phyloP scores from a whole-genome alignment of 768 basidiomycete species.

The Tulasnella sp. region DNA sequence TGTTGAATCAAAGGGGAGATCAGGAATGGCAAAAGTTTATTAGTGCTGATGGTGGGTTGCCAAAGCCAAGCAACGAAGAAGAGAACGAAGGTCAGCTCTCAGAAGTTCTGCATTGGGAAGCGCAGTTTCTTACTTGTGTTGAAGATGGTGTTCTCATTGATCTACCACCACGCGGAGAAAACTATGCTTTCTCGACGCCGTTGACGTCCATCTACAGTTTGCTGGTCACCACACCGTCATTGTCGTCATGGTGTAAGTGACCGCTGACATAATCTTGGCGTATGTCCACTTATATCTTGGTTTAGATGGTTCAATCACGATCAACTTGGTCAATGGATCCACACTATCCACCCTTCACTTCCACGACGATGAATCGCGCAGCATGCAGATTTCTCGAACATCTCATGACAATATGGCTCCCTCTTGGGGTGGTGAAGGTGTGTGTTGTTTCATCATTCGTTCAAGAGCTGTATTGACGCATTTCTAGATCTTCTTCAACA shows the following conservation, averaged over 20 bases:
- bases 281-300: conserved; percentile 22
- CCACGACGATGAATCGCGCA: conserved; percentile 91
- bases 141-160: conserved; percentile 77
- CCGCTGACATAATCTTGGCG: conserved; percentile 17
- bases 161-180: conserved; percentile 72
- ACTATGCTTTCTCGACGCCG: conserved; percentile 92
- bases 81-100: conserved; percentile 53
- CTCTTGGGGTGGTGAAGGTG: conserved; percentile 17
- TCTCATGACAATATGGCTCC: conserved; percentile 14
- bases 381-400: conserved; percentile 24
- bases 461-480: neutral
- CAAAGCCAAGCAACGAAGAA: conserved; percentile 31
- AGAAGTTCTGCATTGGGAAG: conserved; percentile 15
- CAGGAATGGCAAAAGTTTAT: conserved; percentile 86
- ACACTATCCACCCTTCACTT: conserved; percentile 86
- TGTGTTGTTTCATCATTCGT: neutral
- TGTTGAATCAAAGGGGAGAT: conserved; percentile 69
- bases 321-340: conserved; percentile 76
- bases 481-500: conserved; percentile 52
- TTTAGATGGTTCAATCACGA: conserved; percentile 72
- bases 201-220: conserved; percentile 81
- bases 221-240: conserved; percentile 67
- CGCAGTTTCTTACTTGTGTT: conserved; percentile 21
- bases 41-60: conserved; percentile 59
- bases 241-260: conserved; percentile 68